Conservation (phyloP, 140 eudicot species). For the Anethum foeniculum region DNA sequence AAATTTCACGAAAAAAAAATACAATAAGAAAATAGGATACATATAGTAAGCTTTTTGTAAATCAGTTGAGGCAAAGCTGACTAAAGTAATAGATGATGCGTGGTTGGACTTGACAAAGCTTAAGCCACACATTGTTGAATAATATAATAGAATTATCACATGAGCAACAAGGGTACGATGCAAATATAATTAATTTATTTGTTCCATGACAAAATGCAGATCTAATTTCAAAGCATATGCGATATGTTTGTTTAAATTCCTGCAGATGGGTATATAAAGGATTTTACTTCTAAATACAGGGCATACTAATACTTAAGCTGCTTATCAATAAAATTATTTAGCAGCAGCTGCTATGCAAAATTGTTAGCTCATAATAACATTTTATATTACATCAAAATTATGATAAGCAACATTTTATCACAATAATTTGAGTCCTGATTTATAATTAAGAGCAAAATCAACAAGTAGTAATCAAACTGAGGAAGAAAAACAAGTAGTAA, state of each 20-base stretch:
- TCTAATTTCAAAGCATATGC: background rate
- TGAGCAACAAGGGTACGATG: background rate
- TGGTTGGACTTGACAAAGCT: background rate
- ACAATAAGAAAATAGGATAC: too few relatives aligned
- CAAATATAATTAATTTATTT: background rate
- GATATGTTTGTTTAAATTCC: background rate
- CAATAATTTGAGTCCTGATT: background rate
- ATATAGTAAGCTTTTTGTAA: background rate
- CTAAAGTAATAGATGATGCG: background rate
- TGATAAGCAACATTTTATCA: background rate
- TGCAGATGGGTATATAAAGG: background rate
- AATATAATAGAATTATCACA: background rate
- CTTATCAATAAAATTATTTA: too few relatives aligned
- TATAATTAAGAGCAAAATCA: background rate
- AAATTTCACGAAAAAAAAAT: too few relatives aligned
- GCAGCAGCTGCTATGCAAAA: too few relatives aligned
- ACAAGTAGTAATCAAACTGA: too few relatives aligned
- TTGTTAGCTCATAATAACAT: background rate
- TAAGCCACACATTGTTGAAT: background rate
- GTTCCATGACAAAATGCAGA: background rate
- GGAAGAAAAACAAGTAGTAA: too few relatives aligned
- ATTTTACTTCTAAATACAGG: background rate
- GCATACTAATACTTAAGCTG: background rate
- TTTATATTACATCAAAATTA: background rate
- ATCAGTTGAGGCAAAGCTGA: conserved; percentile 8